phyloP scores from a whole-genome alignment of 169 alveolate genomes.

The Besnoitia besnoiti region DNA sequence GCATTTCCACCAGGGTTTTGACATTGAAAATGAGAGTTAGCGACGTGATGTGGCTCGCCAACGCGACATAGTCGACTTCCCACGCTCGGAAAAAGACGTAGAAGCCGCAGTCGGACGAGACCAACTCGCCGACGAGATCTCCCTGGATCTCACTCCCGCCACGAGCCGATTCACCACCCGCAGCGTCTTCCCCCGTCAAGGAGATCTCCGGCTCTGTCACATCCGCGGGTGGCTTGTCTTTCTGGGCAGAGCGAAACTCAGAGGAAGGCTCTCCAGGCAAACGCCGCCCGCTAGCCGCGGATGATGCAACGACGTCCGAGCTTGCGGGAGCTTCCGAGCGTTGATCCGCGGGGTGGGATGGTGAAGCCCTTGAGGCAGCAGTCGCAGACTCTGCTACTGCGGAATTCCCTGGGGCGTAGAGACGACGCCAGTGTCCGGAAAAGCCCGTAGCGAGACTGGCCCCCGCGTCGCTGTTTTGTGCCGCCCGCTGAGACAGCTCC shows the following conservation, averaged over 20 bases:
- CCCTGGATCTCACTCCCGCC: background rate
- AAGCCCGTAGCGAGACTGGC: background rate
- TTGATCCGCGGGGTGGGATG: background rate
- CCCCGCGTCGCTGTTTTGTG: background rate
- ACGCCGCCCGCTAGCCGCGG: background rate
- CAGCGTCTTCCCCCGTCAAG: background rate
- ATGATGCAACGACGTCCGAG: background rate
- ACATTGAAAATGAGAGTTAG: conserved; percentile 69
- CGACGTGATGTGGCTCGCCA: conserved; percentile 51
- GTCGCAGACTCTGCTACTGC: background rate
- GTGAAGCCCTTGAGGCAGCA: too few relatives aligned
- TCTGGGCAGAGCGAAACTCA: background rate
- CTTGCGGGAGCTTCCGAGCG: background rate
- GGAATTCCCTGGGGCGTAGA: background rate
- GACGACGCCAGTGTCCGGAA: background rate
- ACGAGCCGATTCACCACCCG: background rate
- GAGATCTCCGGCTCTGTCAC: background rate
- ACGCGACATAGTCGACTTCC: conserved; percentile 61
- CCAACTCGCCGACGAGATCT: conserved; percentile 59
- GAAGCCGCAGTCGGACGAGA: conserved; percentile 67
- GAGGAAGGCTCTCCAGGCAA: background rate
- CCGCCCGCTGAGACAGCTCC: conserved; percentile 4
- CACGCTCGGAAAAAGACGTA: conserved; percentile 54
- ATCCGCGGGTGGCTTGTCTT: background rate
- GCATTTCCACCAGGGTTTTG: conserved; percentile 70